Percentiles rank a stretch among this genome's conserved stretches.
Conservation (phyloP, 2,329 filamentous ascomycete genomes). For the Scedosporium minutisporum region DNA sequence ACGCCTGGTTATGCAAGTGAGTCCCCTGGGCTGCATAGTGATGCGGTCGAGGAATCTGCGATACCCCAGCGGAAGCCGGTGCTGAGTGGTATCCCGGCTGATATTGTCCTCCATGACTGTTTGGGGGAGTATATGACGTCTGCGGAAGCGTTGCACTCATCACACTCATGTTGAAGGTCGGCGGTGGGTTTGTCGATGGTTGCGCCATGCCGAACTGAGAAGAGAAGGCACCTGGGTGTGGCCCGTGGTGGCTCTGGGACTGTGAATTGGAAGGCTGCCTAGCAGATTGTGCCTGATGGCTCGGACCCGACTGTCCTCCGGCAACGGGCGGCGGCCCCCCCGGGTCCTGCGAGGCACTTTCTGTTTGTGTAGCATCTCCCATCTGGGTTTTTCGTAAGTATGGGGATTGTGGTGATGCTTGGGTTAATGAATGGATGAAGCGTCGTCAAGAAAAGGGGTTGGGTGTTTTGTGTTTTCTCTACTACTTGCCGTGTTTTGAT, state of each 20-base stretch:
- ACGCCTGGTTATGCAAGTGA: constrained; percentile 30
- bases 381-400: background rate
- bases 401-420: background rate
- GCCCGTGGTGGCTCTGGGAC: constrained; percentile 15
- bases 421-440: background rate
- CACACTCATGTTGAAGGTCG: constrained; percentile 34
- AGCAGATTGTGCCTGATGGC: constrained; percentile 4
- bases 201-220: constrained; percentile 32
- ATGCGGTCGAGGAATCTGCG: constrained; percentile 26
- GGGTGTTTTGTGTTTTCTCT: background rate
- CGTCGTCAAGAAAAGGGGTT: background rate
- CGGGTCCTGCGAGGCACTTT: constrained; percentile 11
- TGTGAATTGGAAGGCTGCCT: constrained; percentile 14
- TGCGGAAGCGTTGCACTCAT: constrained; percentile 36
- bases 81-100: constrained; percentile 24
- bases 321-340: constrained; percentile 6
- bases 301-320: background rate
- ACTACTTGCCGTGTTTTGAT: background rate
- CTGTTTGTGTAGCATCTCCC: constrained; percentile 10
- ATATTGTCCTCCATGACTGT: constrained; percentile 22
- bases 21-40: constrained; percentile 31
- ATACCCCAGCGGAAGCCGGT: constrained; percentile 27
- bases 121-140: constrained; percentile 26
- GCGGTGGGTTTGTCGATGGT: constrained; percentile 10
- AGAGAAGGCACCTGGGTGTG: constrained; percentile 28